Conservation (phyloP, 805 yeast genomes). For the Candida hispaniensis region DNA sequence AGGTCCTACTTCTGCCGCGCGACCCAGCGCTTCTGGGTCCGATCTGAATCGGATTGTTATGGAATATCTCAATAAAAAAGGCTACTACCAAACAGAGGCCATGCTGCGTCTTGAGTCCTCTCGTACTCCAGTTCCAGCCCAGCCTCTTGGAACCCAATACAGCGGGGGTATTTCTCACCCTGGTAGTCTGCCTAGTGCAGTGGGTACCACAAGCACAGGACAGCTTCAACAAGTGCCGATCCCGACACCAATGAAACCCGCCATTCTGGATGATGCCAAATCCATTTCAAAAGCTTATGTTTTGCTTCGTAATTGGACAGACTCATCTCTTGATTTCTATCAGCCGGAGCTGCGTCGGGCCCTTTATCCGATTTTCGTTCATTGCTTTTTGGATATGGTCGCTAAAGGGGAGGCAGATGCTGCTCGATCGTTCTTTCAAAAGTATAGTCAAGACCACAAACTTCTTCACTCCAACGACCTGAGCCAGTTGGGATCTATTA, state of each 20-base stretch:
- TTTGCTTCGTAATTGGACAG: constrained; percentile 78
- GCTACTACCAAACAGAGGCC: constrained; percentile 89
- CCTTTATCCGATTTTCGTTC: constrained; percentile 86
- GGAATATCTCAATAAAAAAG: constrained; percentile 87
- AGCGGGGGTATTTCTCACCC: constrained; percentile 18
- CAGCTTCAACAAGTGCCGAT: constrained; percentile 15
- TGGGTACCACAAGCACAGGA: constrained; percentile 25
- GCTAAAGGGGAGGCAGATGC: constrained; percentile 42
- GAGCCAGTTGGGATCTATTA: constrained; percentile 57
- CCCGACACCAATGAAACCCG: constrained; percentile 7
- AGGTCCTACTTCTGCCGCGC: constrained; percentile 20
- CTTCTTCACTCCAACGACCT: constrained; percentile 72
- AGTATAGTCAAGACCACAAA: constrained; percentile 60
- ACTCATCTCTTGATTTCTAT: constrained; percentile 80
- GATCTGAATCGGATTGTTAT: constrained; percentile 86
- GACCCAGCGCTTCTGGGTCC: constrained; percentile 32
- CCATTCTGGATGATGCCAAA: constrained; percentile 20
- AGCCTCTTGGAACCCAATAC: constrained; percentile 19
- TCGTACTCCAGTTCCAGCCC: constrained; percentile 26
- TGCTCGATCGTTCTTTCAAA: constrained; percentile 71
- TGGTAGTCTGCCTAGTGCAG: constrained; percentile 21
- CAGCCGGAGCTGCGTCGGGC: constrained; percentile 74
- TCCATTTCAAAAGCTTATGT: constrained; percentile 56
- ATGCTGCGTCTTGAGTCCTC: constrained; percentile 72
- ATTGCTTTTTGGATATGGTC: constrained; percentile 71